These are phyloP conservation scores for Eimeria zaria DNA, from an alignment of 169 alveolate species.

Conservation along the genomic window DNA sequence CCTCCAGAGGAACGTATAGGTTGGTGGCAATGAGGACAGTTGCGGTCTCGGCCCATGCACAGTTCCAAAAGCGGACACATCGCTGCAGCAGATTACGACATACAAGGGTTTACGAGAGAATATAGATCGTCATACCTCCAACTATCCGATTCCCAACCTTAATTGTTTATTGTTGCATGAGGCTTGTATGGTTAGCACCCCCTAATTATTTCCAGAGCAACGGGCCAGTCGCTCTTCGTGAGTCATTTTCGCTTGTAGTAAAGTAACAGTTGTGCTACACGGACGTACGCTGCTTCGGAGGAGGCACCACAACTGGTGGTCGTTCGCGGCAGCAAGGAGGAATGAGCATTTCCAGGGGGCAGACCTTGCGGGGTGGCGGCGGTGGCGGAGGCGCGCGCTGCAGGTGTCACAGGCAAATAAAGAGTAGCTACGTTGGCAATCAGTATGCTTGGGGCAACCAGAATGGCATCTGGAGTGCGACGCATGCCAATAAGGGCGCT, in stretches of 20 bases:
- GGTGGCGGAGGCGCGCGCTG: constrained; percentile 79
- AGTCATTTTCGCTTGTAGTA: not conserved
- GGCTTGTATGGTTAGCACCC: not conserved
- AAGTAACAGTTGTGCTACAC: not conserved
- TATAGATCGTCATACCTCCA: not conserved
- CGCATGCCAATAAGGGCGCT: not conserved
- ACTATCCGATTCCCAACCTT: not conserved
- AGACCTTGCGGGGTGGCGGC: constrained; percentile 33
- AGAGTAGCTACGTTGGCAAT: not conserved
- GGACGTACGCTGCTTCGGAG: constrained; percentile 62
- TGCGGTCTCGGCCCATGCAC: constrained; percentile 73
- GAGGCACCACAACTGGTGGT: constrained; percentile 34
- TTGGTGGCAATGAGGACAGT: constrained; percentile 76
- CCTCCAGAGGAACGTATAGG: constrained; percentile 68
- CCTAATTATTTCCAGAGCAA: not conserved
- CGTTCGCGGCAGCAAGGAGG: constrained; percentile 80
- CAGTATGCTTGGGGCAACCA: not conserved
- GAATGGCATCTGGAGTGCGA: not conserved
- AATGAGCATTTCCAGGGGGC: constrained; percentile 61
- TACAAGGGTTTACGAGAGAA: not conserved
- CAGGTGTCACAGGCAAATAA: not conserved
- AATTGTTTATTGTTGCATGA: not conserved
- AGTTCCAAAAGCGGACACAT: constrained; percentile 70
- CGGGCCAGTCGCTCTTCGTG: not conserved
- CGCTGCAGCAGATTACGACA: constrained; percentile 52